These are phyloP conservation scores for Cymbopogon citratus DNA, from an alignment of 176 grass and related monocot species.

Conservation along the genomic window DNA sequence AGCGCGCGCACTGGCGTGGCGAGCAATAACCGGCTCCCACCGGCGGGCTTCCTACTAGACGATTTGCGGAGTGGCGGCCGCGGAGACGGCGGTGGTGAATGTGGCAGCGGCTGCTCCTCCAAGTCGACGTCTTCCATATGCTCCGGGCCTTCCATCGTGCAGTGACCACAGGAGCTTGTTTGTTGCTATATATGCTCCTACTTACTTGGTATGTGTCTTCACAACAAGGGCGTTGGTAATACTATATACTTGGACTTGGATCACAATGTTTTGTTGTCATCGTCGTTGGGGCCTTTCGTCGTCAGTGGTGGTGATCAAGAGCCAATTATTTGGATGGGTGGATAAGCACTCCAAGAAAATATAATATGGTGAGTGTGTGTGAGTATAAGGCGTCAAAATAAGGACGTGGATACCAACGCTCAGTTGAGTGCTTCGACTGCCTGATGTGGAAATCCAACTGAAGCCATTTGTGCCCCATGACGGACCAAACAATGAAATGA, in stretches of 20 bases:
- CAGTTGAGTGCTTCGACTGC: conserved; percentile 1
- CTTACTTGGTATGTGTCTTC: neutral
- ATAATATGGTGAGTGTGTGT: neutral
- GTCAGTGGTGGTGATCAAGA: neutral
- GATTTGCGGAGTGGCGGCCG: neutral
- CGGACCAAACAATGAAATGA: neutral
- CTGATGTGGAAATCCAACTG: conserved; percentile 1
- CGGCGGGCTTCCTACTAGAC: neutral
- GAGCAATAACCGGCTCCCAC: neutral
- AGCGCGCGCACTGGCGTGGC: neutral
- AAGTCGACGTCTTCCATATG: conserved; percentile 26
- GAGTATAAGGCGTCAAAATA: neutral
- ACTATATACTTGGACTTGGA: neutral
- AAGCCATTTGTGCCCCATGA: neutral
- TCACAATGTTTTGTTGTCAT: neutral
- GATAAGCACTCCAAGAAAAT: neutral
- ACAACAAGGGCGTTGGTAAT: neutral
- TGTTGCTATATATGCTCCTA: neutral
- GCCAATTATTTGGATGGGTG: neutral
- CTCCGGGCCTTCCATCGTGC: neutral
- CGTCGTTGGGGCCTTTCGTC: neutral
- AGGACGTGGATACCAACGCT: conserved; percentile 15
- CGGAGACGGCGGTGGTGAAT: neutral
- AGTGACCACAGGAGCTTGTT: neutral
- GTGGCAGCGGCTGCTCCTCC: conserved; percentile 16